phyloP scores from a whole-genome alignment of 805 yeast genomes.

The Saccharomycopsis javanensis region DNA sequence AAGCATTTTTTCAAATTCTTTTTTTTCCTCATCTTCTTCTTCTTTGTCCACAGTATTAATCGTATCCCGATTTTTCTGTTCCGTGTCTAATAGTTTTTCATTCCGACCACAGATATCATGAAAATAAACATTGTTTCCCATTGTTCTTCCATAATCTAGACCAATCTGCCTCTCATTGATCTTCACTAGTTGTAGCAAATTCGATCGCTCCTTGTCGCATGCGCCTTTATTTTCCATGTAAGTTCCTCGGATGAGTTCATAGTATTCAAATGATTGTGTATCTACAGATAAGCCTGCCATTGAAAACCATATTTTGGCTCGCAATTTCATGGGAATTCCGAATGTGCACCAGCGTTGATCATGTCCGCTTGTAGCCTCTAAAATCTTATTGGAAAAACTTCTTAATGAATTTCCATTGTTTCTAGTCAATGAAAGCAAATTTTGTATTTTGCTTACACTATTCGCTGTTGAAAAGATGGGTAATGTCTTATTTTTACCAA shows the following conservation, averaged over 20 bases:
- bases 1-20: neutral
- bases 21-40: neutral
- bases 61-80: neutral
- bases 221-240: constrained; percentile 23
- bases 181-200: neutral
- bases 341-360: neutral
- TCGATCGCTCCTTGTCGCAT: neutral
- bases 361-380: neutral
- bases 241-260: neutral
- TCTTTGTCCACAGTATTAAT: no score
- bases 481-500: neutral
- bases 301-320: constrained; percentile 39
- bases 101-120: constrained; percentile 34
- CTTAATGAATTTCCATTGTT: neutral
- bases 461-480: neutral
- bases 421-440: neutral
- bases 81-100: neutral
- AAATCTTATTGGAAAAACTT: neutral
- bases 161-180: constrained; percentile 37
- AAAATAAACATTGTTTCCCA: constrained; percentile 46
- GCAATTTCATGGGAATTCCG: constrained; percentile 41
- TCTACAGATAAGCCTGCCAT: neutral
- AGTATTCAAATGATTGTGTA: neutral
- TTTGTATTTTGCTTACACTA: neutral
- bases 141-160: constrained; percentile 44